phyloP scores from a whole-genome alignment of 23 red algal genomes.

The Gracilaria vermiculophylla region DNA sequence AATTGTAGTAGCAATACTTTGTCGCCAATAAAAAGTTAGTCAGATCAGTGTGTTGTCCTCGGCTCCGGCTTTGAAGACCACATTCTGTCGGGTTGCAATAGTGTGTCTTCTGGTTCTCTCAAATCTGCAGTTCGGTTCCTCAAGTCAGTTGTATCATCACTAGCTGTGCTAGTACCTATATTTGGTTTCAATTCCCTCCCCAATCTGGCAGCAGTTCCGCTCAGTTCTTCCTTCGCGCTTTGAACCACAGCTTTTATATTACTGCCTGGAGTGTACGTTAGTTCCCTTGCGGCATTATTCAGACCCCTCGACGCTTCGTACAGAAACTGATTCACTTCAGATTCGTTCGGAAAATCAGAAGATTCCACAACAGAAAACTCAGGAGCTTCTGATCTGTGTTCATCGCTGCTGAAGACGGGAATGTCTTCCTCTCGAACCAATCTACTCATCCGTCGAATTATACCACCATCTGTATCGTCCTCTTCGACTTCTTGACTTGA shows the following conservation, averaged over 20 bases:
- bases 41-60: neutral
- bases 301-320: constrained; percentile 40
- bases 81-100: constrained; percentile 2
- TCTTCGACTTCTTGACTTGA: constrained; percentile 10
- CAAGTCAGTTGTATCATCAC: constrained; percentile 34
- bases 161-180: constrained; percentile 39
- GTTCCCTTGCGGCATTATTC: constrained; percentile 47
- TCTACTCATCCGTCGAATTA: constrained; percentile 40
- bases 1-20: neutral
- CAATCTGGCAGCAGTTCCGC: constrained; percentile 29
- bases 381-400: neutral
- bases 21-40: constrained; percentile 5
- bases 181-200: constrained; percentile 25
- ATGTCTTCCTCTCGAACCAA: constrained; percentile 16
- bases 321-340: constrained; percentile 44
- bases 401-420: neutral
- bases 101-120: neutral
- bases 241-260: constrained; percentile 39
- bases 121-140: constrained; percentile 15
- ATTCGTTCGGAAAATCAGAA: neutral
- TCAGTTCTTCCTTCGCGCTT: constrained; percentile 66
- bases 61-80: neutral
- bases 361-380: neutral
- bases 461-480: neutral
- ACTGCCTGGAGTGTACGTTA: constrained; percentile 46